Evolutionary conservation across 768 basidiomycete genomes (phyloP).

Genomic region (Mycena chlorophos): DNA sequence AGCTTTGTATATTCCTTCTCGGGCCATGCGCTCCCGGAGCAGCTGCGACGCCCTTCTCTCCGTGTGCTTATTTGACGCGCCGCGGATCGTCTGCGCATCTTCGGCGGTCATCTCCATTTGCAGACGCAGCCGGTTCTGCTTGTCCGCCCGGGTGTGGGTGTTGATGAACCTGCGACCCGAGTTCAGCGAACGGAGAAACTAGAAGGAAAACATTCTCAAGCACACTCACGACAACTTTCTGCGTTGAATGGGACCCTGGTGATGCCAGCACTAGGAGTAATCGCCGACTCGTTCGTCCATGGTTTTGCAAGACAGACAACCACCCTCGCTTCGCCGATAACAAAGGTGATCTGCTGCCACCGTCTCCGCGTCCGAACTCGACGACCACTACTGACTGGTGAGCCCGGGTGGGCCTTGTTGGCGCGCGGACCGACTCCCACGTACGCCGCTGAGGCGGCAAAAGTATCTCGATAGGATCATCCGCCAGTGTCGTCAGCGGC

Average conservation of each 20-base stretch:
- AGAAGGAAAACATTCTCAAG: neutral
- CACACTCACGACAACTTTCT: neutral
- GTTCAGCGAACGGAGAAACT: neutral
- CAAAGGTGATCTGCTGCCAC: neutral
- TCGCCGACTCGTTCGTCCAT: neutral
- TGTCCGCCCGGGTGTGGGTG: neutral
- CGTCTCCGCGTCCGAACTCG: neutral
- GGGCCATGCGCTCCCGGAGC: neutral
- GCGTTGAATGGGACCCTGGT: neutral
- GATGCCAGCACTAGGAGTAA: neutral
- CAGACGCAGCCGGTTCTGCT: neutral
- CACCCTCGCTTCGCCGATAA: neutral
- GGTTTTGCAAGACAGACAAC: neutral
- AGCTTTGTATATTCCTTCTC: neutral
- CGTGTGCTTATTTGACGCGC: neutral
- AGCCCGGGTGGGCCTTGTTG: no score
- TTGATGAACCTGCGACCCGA: neutral
- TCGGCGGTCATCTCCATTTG: neutral
- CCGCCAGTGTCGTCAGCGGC: no score
- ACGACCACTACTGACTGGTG: no score
- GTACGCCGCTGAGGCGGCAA: no score
- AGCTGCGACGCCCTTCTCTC: neutral
- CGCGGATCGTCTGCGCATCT: neutral
- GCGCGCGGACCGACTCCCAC: no score
- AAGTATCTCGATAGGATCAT: no score